Evolutionary conservation across 768 basidiomycete species (phyloP).

Genomic region (Lactarius sanguifluus): DNA sequence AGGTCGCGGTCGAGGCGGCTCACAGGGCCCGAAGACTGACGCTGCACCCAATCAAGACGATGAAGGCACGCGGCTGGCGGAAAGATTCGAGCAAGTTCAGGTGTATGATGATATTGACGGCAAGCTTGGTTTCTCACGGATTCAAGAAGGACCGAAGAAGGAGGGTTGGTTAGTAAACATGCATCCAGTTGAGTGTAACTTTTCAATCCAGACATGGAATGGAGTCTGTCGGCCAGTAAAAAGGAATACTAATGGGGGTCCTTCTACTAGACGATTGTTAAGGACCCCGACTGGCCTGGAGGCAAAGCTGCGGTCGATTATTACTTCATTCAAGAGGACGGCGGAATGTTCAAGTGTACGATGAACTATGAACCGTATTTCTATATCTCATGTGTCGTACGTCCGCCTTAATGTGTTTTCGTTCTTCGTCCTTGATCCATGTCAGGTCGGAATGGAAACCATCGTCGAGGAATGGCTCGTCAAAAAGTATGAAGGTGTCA

Average conservation of each 20-base stretch:
- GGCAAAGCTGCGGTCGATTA: constrained; percentile 92
- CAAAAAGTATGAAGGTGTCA: constrained; percentile 88
- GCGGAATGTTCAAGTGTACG: constrained; percentile 94
- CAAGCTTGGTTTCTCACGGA: constrained; percentile 81
- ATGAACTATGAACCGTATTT: constrained; percentile 95
- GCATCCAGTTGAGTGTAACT: constrained; percentile 74
- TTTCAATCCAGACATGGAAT: not conserved
- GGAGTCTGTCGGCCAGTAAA: not conserved
- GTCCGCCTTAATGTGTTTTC: constrained; percentile 29
- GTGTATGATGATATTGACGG: constrained; percentile 88
- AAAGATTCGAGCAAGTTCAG: constrained; percentile 78
- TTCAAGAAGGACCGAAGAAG: constrained; percentile 72
- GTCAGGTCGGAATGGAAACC: constrained; percentile 79
- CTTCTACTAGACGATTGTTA: constrained; percentile 67
- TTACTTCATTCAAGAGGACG: constrained; percentile 97
- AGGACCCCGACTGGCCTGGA: constrained; percentile 79
- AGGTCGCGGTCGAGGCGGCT: constrained; percentile 46
- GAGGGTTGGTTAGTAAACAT: constrained; percentile 98
- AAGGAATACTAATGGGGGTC: not conserved
- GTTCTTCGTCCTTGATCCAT: constrained; percentile 1
- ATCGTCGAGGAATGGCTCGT: constrained; percentile 93
- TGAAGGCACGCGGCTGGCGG: constrained; percentile 84
- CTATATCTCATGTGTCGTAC: constrained; percentile 85
- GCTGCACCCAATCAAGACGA: constrained; percentile 71
- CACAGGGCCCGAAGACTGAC: constrained; percentile 42